Percentiles rank a stretch among this genome's conserved stretches.
These are phyloP conservation scores for Termitomyces sp. DNA, from an alignment of 768 basidiomycete species.

Conservation along the genomic window DNA sequence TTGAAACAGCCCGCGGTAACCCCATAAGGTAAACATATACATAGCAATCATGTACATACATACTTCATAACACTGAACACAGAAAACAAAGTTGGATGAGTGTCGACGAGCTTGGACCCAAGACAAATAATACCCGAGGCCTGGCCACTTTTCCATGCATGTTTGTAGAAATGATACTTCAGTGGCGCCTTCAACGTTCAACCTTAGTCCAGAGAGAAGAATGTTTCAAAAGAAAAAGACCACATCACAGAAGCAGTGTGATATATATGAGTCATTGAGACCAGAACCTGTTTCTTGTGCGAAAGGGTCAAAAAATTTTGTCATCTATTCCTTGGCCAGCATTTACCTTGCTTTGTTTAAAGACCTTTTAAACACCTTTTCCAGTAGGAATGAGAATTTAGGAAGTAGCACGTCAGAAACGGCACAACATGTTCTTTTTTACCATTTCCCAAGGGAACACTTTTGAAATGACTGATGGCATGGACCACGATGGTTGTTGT, in stretches of 20 bases:
- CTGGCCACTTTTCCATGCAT: background rate
- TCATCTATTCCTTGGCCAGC: no score
- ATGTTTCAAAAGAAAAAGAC: background rate
- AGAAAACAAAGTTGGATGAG: background rate
- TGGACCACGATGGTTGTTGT: background rate
- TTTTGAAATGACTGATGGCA: background rate
- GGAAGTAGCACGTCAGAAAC: no score
- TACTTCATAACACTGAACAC: background rate
- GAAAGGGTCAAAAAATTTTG: no score
- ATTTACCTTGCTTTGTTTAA: no score
- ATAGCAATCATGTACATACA: background rate
- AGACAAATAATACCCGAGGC: background rate
- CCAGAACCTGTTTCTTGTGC: no score
- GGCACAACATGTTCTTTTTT: no score
- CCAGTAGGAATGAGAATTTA: no score
- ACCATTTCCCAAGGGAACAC: no score
- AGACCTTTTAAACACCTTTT: no score
- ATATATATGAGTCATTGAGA: background rate
- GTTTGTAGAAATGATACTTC: background rate
- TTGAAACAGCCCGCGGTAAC: background rate
- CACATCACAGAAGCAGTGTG: background rate
- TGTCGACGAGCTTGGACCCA: background rate
- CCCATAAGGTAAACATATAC: background rate
- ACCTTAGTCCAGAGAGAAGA: background rate
- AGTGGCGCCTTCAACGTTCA: background rate